Evolutionary conservation across 2,329 filamentous ascomycete genomes (phyloP), one percentile per base, ranked within the genome.

Genomic region (Mariannaea elegans): DNA sequence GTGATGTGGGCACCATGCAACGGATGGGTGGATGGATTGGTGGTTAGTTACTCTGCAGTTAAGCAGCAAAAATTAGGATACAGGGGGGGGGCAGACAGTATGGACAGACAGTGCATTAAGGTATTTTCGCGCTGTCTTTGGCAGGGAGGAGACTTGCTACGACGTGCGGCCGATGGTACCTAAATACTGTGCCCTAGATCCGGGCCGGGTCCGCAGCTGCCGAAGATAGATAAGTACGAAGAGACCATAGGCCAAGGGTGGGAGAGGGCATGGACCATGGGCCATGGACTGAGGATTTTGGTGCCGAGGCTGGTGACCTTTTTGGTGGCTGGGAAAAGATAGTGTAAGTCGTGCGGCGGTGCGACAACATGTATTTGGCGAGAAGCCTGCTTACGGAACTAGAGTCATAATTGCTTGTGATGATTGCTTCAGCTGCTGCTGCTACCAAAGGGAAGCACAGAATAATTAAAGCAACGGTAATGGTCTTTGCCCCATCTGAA

Each of bases 1-100:
- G 63, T 70, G 68, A 70, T 63, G 65, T 70, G 68, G 66, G 65
- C 62, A 56, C 59, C 50, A 59, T 59, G 56, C 56, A 46, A 56
- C 42, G 52, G 44, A 44, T 50, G 52, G 57, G 32, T 18, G 38
- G 31, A 27, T 39, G 36, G 32, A 44, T 50, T 47, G 31, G 29
- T 45, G 54, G 39, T 41, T 31, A 36, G 46, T 32, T 38, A n/a
- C n/a, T n/a, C n/a, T n/a, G n/a, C n/a, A 47, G 29, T 18, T 41
- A 19, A 44, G 21, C 41, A 36, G 19, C 39, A 41, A 34, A 32
- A 31, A 18, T 16, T 19, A 34, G 14, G 31, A 47, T 44, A 16
- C 13, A 13, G 34, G 56, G 56, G 21, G 39, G 4, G n/a, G 12
- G 21, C n/a, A 38, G 42, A 65, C 68, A 61, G 68, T 71, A 36